Conservation (phyloP, 768 basidiomycete genomes). For the Tremella mesenterica region DNA sequence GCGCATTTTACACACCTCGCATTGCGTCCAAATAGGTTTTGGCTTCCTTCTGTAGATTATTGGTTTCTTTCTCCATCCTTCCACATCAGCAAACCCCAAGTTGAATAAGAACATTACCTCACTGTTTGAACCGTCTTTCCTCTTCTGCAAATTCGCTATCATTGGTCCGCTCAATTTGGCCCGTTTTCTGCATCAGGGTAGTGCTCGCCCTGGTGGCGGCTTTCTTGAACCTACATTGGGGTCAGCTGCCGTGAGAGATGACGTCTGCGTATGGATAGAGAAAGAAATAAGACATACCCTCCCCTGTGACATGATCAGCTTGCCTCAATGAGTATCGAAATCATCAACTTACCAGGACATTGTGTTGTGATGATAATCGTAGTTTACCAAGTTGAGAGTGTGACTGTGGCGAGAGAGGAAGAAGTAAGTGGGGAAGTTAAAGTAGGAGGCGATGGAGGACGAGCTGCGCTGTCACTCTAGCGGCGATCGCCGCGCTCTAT, state of each 20-base stretch:
- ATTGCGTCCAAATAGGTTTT: constrained; percentile 92
- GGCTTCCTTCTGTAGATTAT: constrained; percentile 84
- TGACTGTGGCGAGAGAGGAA: no score
- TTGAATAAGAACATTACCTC: constrained; percentile 38
- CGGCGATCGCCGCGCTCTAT: no score
- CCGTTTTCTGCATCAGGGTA: constrained; percentile 93
- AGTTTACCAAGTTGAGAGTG: no score
- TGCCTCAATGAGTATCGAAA: background rate
- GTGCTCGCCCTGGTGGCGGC: constrained; percentile 84
- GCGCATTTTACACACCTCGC: constrained; percentile 73
- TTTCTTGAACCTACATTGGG: constrained; percentile 65
- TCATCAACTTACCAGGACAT: constrained; percentile 25
- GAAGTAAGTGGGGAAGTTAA: background rate
- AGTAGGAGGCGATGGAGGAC: background rate
- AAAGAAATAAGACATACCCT: constrained; percentile 11
- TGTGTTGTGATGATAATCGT: background rate
- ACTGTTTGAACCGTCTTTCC: constrained; percentile 83
- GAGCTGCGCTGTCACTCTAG: no score
- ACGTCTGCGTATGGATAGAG: background rate
- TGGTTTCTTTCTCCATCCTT: constrained; percentile 95
- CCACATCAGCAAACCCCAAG: background rate
- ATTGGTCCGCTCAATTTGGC: constrained; percentile 90
- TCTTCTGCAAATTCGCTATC: constrained; percentile 90
- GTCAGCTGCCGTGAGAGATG: background rate
- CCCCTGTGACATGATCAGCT: constrained; percentile 16